Evolutionary conservation across 768 basidiomycete species (phyloP).

Genomic region (Hericium coralloides): DNA sequence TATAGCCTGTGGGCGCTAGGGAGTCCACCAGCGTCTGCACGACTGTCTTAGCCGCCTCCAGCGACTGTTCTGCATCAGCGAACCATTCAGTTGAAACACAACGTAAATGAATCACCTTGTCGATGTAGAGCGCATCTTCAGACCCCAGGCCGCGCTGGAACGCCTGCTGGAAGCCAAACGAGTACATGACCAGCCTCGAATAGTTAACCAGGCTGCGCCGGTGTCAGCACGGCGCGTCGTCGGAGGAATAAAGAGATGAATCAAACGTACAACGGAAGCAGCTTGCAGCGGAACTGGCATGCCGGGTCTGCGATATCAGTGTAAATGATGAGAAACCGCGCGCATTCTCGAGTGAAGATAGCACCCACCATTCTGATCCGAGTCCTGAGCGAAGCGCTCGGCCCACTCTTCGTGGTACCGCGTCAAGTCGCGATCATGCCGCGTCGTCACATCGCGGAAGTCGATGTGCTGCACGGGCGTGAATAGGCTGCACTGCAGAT

Average conservation of each 20-base stretch:
- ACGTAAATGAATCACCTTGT: constrained; percentile 12
- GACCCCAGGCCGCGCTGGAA: constrained; percentile 18
- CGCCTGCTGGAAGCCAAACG: constrained; percentile 34
- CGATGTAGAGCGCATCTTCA: constrained; percentile 20
- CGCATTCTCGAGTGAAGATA: background rate
- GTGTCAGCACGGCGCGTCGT: constrained; percentile 19
- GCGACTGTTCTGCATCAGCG: constrained; percentile 5
- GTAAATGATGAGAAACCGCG: background rate
- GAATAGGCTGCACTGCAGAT: background rate
- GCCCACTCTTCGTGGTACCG: constrained; percentile 11
- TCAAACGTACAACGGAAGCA: constrained; percentile 33
- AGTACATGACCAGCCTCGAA: constrained; percentile 30
- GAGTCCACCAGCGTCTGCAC: constrained; percentile 11
- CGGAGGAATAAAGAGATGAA: constrained; percentile 16
- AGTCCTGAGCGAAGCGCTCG: constrained; percentile 9
- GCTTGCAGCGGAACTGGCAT: constrained; percentile 12
- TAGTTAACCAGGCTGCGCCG: constrained; percentile 14
- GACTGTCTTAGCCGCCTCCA: constrained; percentile 10
- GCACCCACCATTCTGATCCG: constrained; percentile 7
- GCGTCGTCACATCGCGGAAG: constrained; percentile 10
- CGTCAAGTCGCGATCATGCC: constrained; percentile 5
- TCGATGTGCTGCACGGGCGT: constrained; percentile 4
- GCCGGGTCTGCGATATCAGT: constrained; percentile 3
- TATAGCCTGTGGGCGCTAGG: constrained; percentile 15
- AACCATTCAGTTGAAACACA: background rate